Base-by-base conservation (phyloP, 345 rosid genomes). In the Barbarea vulgaris region DNA sequence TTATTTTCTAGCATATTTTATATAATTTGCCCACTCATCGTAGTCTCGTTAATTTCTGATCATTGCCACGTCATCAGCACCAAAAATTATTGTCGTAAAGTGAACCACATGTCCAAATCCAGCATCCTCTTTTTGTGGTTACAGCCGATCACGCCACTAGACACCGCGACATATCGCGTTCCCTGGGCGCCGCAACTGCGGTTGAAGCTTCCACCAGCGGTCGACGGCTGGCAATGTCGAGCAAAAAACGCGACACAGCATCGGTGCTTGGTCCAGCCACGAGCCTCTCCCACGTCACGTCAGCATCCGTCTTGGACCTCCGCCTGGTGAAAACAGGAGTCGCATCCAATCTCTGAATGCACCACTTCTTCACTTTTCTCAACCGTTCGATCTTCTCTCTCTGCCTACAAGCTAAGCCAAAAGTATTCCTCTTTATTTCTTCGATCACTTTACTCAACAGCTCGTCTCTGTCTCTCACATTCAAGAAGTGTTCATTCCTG, bases 301-400 rank as follows among this genome's bases (percentile, higher is more conserved):
- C 72, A 60, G 78, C 88, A 73, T 67, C 87, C 0, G 62, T 77
- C 7, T 84, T 85, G 33, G 74, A 68, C 52, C 87, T 82, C 0
- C 53, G 48, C 30, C 82, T 84, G 0, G 22, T 39, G 67, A 91
- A 84, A 50, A 82, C 93, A n/a, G 87, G 79, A 1, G 92, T 87
- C 4, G 89, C 94, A 46, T 91, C 89, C 27, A 91, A 54, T 65
- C 86, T 70, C 48, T 85, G 89, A 19, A 89, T 80, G 51, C 80
- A 76, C 97, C 97, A 91, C 7, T 84, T 76, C 68, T 87, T 89
- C 4, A 69, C 27, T 19, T 78, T 75, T 47, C 77, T 83, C 4
- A 91, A 79, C 55, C 91, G 79, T 61, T 77, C 72, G 65, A 91
- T 91, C 72, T 91, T 91, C 46, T 84, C 85, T 74, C 80, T 31